These are phyloP conservation scores for Hericium erinaceus DNA, from an alignment of 768 basidiomycete genomes.

Conservation along the genomic window DNA sequence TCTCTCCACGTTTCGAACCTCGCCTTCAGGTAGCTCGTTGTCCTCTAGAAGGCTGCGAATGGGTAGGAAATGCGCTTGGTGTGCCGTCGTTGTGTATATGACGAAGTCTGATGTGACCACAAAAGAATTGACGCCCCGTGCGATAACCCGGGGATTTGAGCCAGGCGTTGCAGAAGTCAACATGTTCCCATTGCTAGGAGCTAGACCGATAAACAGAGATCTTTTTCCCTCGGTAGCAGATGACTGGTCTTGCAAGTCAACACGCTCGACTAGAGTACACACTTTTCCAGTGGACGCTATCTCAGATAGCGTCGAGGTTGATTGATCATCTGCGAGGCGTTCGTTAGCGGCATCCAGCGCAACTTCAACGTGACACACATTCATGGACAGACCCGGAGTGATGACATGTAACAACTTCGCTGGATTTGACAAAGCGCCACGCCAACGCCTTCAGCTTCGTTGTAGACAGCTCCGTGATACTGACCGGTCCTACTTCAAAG, in stretches of 20 bases:
- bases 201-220: constrained; percentile 6
- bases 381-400: constrained; percentile 8
- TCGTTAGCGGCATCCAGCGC: no score
- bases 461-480: not conserved
- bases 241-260: not conserved
- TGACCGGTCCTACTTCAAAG: not conserved
- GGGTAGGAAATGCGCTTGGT: constrained; percentile 72
- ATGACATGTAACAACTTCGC: not conserved
- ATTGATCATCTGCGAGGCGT: no score
- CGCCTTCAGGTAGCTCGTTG: constrained; percentile 32
- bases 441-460: constrained; percentile 12
- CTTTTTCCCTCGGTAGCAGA: not conserved
- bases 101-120: constrained; percentile 64
- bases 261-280: constrained; percentile 1
- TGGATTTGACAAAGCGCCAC: constrained; percentile 22
- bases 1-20: constrained; percentile 76
- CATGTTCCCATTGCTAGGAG: constrained; percentile 5
- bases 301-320: no score
- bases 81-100: constrained; percentile 76
- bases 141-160: constrained; percentile 25
- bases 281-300: no score
- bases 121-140: constrained; percentile 62
- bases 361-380: constrained; percentile 1
- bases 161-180: not conserved
- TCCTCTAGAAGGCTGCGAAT: constrained; percentile 24